Conservation (phyloP, 2,329 filamentous ascomycete genomes). For the Sporothrix curviconia region DNA sequence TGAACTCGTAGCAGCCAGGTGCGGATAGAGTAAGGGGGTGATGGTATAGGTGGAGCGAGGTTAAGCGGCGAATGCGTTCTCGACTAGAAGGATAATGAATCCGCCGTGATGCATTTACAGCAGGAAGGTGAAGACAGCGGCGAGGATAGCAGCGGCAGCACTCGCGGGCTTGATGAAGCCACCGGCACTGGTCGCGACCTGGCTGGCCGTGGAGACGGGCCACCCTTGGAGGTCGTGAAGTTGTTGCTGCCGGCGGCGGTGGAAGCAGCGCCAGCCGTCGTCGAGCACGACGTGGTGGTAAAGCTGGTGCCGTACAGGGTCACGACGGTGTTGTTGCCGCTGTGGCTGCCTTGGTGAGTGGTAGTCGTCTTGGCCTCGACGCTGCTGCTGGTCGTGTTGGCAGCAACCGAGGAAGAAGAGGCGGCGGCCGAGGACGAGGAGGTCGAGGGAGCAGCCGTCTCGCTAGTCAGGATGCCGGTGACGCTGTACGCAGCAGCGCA, state of each 20-base stretch:
- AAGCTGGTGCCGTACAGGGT: conserved; percentile 20
- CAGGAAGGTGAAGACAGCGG: conserved; percentile 25
- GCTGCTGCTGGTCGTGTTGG: conserved; percentile 11
- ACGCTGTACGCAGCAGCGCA: conserved; percentile 48
- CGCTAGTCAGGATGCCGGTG: conserved; percentile 42
- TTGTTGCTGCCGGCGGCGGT: conserved; percentile 5
- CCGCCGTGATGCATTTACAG: conserved; percentile 14
- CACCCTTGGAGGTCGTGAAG: conserved; percentile 16
- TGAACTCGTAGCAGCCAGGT: conserved; percentile 20
- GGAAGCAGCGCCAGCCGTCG: neutral
- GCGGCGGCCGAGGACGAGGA: conserved; percentile 23
- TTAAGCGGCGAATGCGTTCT: too few species aligned
- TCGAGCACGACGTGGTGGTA: conserved; percentile 10
- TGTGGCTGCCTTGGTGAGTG: conserved; percentile 6
- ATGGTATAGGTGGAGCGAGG: too few species aligned
- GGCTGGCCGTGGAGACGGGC: conserved; percentile 11
- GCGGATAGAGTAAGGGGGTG: too few species aligned
- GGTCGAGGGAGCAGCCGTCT: conserved; percentile 34
- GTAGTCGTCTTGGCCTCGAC: neutral
- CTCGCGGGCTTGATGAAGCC: conserved; percentile 27
- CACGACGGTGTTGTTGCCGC: conserved; percentile 17
- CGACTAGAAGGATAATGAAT: neutral
- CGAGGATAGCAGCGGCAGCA: conserved; percentile 24
- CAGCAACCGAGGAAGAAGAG: conserved; percentile 9
- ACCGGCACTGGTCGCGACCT: conserved; percentile 26